Conservation (phyloP, 352 stramenopile species). For the Pythium volutum region DNA sequence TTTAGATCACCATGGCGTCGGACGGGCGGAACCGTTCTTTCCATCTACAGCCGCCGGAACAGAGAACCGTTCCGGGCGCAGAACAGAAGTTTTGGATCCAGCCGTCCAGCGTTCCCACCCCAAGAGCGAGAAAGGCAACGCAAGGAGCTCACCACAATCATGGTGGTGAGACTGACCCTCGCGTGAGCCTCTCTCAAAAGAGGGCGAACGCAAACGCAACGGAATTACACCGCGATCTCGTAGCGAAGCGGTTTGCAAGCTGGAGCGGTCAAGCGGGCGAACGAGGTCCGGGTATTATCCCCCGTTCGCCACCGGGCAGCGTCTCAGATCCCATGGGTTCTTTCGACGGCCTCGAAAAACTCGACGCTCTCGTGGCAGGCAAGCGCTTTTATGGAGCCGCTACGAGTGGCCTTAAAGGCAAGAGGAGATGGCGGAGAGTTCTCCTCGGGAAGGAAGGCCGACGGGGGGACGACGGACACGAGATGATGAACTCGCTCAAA, state of each 20-base stretch:
- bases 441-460: background rate
- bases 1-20: background rate
- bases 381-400: slow-evolving; percentile 64
- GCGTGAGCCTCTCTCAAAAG: background rate
- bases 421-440: background rate
- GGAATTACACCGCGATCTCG: slow-evolving; percentile 43
- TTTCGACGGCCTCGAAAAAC: slow-evolving; percentile 11
- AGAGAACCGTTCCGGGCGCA: background rate
- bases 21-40: background rate
- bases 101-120: background rate
- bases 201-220: slow-evolving; percentile 20
- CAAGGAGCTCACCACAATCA: background rate
- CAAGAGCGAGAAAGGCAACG: background rate
- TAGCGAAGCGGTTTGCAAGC: slow-evolving; percentile 82
- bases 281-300: background rate
- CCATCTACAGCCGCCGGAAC: background rate
- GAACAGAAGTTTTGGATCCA: background rate
- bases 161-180: background rate
- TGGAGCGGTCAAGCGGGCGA: slow-evolving; percentile 43
- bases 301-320: slow-evolving; percentile 7
- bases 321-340: background rate
- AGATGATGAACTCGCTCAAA: background rate
- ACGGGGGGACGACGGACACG: background rate
- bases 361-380: slow-evolving; percentile 76
- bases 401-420: slow-evolving; percentile 22